These are phyloP conservation scores for Setomelanomma holmii DNA, from an alignment of 2,329 filamentous ascomycete species.

Conservation along the genomic window DNA sequence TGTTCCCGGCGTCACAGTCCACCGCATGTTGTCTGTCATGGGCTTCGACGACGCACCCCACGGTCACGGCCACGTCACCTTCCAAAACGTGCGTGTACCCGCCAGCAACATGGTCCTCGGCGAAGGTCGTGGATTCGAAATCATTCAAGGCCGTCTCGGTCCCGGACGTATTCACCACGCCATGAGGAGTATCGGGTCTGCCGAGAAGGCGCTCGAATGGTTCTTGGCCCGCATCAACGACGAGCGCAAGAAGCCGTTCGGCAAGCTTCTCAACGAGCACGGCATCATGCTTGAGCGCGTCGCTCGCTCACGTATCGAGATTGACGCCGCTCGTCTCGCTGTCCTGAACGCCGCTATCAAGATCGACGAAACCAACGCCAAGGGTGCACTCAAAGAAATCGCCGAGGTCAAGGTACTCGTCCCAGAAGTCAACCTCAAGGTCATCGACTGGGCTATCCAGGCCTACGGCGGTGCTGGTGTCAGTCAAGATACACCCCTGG, in stretches of 20 bases:
- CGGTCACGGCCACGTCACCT: slow-evolving; percentile 91
- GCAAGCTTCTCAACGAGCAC: slow-evolving; percentile 84
- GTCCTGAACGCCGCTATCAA: slow-evolving; percentile 95
- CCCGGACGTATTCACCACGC: slow-evolving; percentile 97
- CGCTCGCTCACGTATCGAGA: slow-evolving; percentile 88
- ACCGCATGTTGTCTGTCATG: slow-evolving; percentile 92
- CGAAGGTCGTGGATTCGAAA: slow-evolving; percentile 94
- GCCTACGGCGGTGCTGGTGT: slow-evolving; percentile 90
- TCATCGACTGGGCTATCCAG: slow-evolving; percentile 95
- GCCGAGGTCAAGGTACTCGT: slow-evolving; percentile 94
- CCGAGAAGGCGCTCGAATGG: slow-evolving; percentile 92
- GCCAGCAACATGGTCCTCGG: slow-evolving; percentile 85
- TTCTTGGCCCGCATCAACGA: slow-evolving; percentile 96
- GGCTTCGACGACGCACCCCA: slow-evolving; percentile 99
- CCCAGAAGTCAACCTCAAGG: slow-evolving; percentile 78
- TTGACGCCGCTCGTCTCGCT: slow-evolving; percentile 86
- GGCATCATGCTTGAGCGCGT: slow-evolving; percentile 96
- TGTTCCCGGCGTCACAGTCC: slow-evolving; percentile 85
- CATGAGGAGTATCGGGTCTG: slow-evolving; percentile 91
- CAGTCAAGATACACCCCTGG: slow-evolving; percentile 91
- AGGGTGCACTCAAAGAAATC: slow-evolving; percentile 90
- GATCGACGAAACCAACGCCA: slow-evolving; percentile 89
- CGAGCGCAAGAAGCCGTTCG: slow-evolving; percentile 87
- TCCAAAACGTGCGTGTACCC: slow-evolving; percentile 89
- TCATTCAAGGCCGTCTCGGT: slow-evolving; percentile 95